Percentiles rank a stretch among this genome's conserved stretches.
Conservation (phyloP, 108 stramenopile species). For the Mayamaea pseudoterrestris region DNA sequence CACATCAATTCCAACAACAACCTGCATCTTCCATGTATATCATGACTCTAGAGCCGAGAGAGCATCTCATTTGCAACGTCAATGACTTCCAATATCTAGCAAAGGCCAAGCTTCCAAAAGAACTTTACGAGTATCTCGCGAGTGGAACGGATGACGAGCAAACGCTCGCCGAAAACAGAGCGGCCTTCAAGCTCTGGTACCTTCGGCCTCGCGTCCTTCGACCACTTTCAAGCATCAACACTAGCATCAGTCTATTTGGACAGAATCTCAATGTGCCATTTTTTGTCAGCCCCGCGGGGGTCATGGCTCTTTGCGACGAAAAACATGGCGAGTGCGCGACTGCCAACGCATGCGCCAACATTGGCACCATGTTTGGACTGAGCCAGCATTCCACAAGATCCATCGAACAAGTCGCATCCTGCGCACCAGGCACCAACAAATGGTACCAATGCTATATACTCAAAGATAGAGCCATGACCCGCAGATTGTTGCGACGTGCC, state of each 20-base stretch:
- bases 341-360: conserved; percentile 33
- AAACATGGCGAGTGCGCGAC: conserved; percentile 67
- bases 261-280: conserved; percentile 42
- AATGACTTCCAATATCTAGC: conserved; percentile 49
- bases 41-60: too few species aligned
- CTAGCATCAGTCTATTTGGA: conserved; percentile 34
- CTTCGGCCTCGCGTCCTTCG: conserved; percentile 66
- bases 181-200: conserved; percentile 48
- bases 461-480: conserved; percentile 51
- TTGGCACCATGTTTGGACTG: conserved; percentile 47
- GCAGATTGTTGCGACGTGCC: conserved; percentile 45
- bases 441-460: conserved; percentile 74
- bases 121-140: conserved; percentile 61
- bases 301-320: conserved; percentile 58
- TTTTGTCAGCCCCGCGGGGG: conserved; percentile 65
- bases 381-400: conserved; percentile 68
- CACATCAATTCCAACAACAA: too few species aligned
- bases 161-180: conserved; percentile 47
- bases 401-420: conserved; percentile 56
- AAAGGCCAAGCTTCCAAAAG: conserved; percentile 23
- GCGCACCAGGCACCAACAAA: conserved; percentile 20
- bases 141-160: conserved; percentile 68
- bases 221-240: conserved; percentile 37
- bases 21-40: too few species aligned
- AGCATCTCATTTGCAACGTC: too few species aligned